Percentiles rank a stretch among this genome's conserved stretches.
Conservation (phyloP, 805 yeast genomes). For the Ogataea corticis region DNA sequence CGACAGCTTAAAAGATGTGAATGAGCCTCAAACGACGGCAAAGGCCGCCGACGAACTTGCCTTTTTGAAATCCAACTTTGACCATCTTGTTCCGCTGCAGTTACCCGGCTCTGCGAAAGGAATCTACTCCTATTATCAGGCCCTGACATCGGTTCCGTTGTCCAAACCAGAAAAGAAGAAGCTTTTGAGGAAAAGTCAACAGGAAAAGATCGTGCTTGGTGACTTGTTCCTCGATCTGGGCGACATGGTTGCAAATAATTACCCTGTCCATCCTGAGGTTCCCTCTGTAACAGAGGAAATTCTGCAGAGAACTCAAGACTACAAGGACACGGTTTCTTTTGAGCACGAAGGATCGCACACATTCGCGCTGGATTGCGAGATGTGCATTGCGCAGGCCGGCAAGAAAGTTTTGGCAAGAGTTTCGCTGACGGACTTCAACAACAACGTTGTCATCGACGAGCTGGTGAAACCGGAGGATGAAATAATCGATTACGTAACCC, state of each 20-base stretch:
- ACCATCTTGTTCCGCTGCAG: constrained; percentile 46
- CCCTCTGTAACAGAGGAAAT: constrained; percentile 24
- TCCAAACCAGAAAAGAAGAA: constrained; percentile 54
- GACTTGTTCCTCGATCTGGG: constrained; percentile 54
- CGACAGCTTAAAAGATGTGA: constrained; percentile 11
- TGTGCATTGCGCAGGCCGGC: constrained; percentile 68
- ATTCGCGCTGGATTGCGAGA: constrained; percentile 91
- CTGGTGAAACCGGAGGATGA: constrained; percentile 75
- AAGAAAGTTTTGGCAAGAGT: constrained; percentile 68
- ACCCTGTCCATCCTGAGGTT: constrained; percentile 56
- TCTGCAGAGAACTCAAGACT: constrained; percentile 35
- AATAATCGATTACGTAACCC: constrained; percentile 79
- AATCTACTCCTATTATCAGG: constrained; percentile 52
- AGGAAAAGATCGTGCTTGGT: constrained; percentile 42
- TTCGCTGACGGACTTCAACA: constrained; percentile 67
- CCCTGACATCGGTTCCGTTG: constrained; percentile 58
- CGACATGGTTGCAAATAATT: constrained; percentile 47
- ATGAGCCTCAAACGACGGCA: constrained; percentile 13
- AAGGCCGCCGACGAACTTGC: constrained; percentile 25
- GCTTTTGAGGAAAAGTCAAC: constrained; percentile 35
- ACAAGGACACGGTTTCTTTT: constrained; percentile 55
- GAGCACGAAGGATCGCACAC: constrained; percentile 62
- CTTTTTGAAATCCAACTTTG: constrained; percentile 42
- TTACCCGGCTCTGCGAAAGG: constrained; percentile 67
- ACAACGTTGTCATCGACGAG: constrained; percentile 63